A percentile compares a stretch with the other conserved stretches of the same genome.
These are phyloP conservation scores for Fusarium marasasianum DNA, from an alignment of 2,329 filamentous ascomycete species.

Conservation along the genomic window DNA sequence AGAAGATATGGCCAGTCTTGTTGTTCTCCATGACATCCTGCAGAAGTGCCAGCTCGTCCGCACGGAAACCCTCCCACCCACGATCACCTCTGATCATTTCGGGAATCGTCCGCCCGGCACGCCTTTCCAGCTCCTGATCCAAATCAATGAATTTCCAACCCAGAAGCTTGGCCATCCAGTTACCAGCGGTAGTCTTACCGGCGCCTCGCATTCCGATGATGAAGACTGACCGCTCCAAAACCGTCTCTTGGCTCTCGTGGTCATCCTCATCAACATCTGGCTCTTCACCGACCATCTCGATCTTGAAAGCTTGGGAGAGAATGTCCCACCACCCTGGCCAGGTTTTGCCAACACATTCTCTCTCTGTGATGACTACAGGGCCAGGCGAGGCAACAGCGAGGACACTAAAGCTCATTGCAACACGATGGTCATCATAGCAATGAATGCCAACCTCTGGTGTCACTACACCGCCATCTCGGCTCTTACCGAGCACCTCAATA, in stretches of 20 bases:
- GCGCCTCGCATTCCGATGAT: constrained; percentile 98
- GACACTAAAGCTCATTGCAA: constrained; percentile 98
- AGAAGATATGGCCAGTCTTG: constrained; percentile 81
- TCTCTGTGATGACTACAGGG: constrained; percentile 82
- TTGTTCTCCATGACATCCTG: constrained; percentile 78
- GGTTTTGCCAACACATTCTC: constrained; percentile 94
- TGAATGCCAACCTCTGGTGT: constrained; percentile 75
- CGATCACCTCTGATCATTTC: constrained; percentile 77
- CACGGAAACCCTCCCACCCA: constrained; percentile 91
- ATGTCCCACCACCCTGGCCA: constrained; percentile 99
- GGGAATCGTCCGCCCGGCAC: constrained; percentile 79
- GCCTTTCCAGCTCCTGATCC: constrained; percentile 84
- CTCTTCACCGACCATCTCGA: constrained; percentile 80
- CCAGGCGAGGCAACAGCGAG: constrained; percentile 76
- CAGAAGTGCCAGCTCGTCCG: constrained; percentile 79
- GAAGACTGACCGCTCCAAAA: constrained; percentile 76
- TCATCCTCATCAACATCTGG: constrained; percentile 37
- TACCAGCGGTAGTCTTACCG: constrained; percentile 92
- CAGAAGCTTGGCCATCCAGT: constrained; percentile 81
- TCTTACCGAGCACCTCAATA: constrained; percentile 74
- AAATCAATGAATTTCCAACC: constrained; percentile 85
- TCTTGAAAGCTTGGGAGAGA: constrained; percentile 79
- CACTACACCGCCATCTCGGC: constrained; percentile 56
- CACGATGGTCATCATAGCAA: constrained; percentile 97
- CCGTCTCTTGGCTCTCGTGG: neutral